Percentiles rank a stretch among this genome's conserved stretches.
These are phyloP conservation scores for Nepenthes alata DNA, from an alignment of 179 eudicot species.

Conservation along the genomic window DNA sequence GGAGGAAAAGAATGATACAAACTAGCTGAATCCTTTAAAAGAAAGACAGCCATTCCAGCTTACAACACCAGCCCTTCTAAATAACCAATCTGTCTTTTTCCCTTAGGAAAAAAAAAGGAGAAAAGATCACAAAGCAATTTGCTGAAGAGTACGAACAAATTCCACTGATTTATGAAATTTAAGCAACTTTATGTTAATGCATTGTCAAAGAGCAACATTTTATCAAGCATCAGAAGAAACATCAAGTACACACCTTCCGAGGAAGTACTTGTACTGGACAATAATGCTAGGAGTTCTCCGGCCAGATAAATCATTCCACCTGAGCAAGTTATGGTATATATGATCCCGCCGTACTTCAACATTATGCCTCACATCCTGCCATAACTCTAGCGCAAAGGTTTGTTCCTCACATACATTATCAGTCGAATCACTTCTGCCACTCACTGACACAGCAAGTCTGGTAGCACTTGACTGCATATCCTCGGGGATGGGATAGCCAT, in stretches of 20 bases:
- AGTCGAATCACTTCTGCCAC: constrained; percentile 15
- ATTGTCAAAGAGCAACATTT: too few relatives aligned
- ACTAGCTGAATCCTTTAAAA: too few relatives aligned
- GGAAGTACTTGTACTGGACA: constrained; percentile 70
- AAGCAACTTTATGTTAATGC: too few relatives aligned
- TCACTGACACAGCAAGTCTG: constrained; percentile 34
- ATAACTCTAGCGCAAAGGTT: constrained; percentile 57
- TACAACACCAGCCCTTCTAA: too few relatives aligned
- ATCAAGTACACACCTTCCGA: constrained; percentile 50
- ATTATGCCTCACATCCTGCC: constrained; percentile 42
- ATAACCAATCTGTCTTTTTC: too few relatives aligned
- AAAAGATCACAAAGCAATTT: too few relatives aligned
- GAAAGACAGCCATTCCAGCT: too few relatives aligned
- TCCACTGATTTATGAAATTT: too few relatives aligned
- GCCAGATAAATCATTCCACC: constrained; percentile 40
- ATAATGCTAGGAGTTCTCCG: constrained; percentile 59
- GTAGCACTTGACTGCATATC: constrained; percentile 52
- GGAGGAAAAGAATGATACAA: too few relatives aligned
- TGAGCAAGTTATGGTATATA: constrained; percentile 25
- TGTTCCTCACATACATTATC: constrained; percentile 17
- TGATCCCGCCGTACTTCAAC: constrained; percentile 37
- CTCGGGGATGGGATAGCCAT: constrained; percentile 65
- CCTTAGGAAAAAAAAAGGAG: too few relatives aligned
- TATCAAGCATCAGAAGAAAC: background rate
- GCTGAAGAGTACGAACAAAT: too few relatives aligned